Base-by-base conservation (phyloP, 2,329 filamentous ascomycete genomes). In the Bertia moriformis region DNA sequence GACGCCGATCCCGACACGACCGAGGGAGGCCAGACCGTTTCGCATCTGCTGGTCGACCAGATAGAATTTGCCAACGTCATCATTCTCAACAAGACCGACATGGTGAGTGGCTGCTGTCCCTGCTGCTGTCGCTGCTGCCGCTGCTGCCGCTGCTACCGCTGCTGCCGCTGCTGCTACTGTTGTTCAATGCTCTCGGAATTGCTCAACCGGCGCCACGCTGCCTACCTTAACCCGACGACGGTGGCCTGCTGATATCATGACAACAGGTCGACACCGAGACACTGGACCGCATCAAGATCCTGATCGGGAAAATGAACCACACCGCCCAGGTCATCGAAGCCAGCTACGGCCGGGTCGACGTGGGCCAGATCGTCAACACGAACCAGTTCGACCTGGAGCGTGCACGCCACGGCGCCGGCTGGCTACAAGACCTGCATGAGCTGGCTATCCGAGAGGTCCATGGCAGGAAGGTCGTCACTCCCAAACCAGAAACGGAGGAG, bases 41-140 rank as follows among this genome's bases (percentile, higher is more conserved):
- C 78, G 0, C 79, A 85, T 46, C 64, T 86, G 0, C 80, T 84
- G 67, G 78, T 83, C 0, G 80, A 85, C 46, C 80, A 85, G 49
- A 81, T 85, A 42, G 81, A 86, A 54, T 86, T 86, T 47, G 78
- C 80, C 0, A 78, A 85, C 45, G 78, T 84, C 4, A 67, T 85
- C 13, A 65, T 84, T 3, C 57, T 84, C 17, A 85, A 85, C 57
- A 85, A 85, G 54, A 61, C 71, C 4, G 78, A 83, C 43, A 70
- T 75, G n/a, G n/a, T n/a, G n/a, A n/a, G n/a, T n/a, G n/a, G n/a
- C n/a, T n/a, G n/a, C n/a, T n/a, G n/a, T n/a, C n/a, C n/a, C n/a
- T n/a, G n/a, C n/a, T n/a, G n/a, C n/a, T n/a, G n/a, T n/a, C n/a
- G n/a, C n/a, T n/a, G n/a, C n/a, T n/a, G n/a, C n/a, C n/a, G n/a